Evolutionary conservation across 2,329 filamentous ascomycete species (phyloP).

Genomic region (Balansia obtecta): DNA sequence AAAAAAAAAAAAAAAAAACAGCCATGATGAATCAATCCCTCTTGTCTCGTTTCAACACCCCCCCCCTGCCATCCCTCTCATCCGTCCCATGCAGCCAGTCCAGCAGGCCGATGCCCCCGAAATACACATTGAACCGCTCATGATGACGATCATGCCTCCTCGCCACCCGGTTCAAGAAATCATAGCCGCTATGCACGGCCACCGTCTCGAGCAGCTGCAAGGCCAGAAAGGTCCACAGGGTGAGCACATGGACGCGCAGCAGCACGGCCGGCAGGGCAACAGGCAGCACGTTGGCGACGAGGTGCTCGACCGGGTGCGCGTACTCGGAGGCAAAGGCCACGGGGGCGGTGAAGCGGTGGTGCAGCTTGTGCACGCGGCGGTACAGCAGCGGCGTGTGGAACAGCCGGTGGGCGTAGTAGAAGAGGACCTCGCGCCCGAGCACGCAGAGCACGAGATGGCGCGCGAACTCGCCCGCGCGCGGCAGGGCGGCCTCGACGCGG

Average conservation of each 20-base stretch:
- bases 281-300: slow-evolving; percentile 40
- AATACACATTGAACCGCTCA: slow-evolving; percentile 42
- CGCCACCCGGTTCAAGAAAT: slow-evolving; percentile 35
- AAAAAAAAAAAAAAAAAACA: no score
- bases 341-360: slow-evolving; percentile 43
- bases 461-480: slow-evolving; percentile 27
- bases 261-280: slow-evolving; percentile 35
- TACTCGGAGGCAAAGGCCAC: slow-evolving; percentile 43
- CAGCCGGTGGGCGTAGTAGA: slow-evolving; percentile 43
- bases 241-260: slow-evolving; percentile 35
- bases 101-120: slow-evolving; percentile 37
- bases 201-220: slow-evolving; percentile 37
- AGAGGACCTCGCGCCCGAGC: slow-evolving; percentile 34
- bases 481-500: slow-evolving; percentile 19
- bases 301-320: slow-evolving; percentile 43
- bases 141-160: slow-evolving; percentile 44
- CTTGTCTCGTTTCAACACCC: no score
- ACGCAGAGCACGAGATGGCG: slow-evolving; percentile 29
- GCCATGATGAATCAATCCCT: no score
- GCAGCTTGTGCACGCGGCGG: slow-evolving; percentile 38
- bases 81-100: slow-evolving; percentile 44
- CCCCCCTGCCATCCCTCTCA: slow-evolving; percentile 11
- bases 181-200: slow-evolving; percentile 45
- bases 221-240: slow-evolving; percentile 36
- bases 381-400: slow-evolving; percentile 38